Percentiles rank a stretch among this genome's conserved stretches.
Conservation (phyloP, 2,329 filamentous ascomycete genomes). For the Arthrobotrys entomopaga region DNA sequence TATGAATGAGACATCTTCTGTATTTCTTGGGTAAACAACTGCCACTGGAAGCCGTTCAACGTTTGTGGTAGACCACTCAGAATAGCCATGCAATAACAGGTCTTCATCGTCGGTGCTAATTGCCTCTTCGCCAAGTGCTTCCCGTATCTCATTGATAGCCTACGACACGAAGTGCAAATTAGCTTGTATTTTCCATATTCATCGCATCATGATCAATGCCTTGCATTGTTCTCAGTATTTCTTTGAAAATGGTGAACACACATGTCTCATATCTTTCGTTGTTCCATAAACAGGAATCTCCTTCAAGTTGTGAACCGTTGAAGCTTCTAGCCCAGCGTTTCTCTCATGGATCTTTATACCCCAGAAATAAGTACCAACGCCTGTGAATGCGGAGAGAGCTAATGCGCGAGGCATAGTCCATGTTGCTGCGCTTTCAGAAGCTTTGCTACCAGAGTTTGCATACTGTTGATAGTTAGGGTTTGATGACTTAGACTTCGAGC, state of each 20-base stretch:
- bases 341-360: conserved; percentile 36
- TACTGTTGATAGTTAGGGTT: conserved; percentile 25
- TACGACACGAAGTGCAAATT: conserved; percentile 58
- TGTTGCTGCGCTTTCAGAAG: conserved; percentile 18
- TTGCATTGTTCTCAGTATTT: background rate
- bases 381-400: conserved; percentile 55
- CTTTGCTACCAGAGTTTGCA: conserved; percentile 9
- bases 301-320: conserved; percentile 51
- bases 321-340: conserved; percentile 49
- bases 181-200: background rate
- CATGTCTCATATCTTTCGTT: conserved; percentile 56
- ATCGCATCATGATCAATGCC: background rate
- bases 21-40: conserved; percentile 72
- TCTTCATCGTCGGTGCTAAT: conserved; percentile 73
- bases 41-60: conserved; percentile 71
- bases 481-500: conserved; percentile 24
- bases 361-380: conserved; percentile 55
- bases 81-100: conserved; percentile 72
- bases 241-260: background rate
- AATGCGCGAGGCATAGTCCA: conserved; percentile 50
- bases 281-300: conserved; percentile 56
- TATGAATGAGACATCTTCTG: conserved; percentile 70
- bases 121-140: conserved; percentile 66
- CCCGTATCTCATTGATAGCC: conserved; percentile 70
- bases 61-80: conserved; percentile 73